phyloP scores from a whole-genome alignment of 108 stramenopile species.

The Nannochloropsis gaditana region DNA sequence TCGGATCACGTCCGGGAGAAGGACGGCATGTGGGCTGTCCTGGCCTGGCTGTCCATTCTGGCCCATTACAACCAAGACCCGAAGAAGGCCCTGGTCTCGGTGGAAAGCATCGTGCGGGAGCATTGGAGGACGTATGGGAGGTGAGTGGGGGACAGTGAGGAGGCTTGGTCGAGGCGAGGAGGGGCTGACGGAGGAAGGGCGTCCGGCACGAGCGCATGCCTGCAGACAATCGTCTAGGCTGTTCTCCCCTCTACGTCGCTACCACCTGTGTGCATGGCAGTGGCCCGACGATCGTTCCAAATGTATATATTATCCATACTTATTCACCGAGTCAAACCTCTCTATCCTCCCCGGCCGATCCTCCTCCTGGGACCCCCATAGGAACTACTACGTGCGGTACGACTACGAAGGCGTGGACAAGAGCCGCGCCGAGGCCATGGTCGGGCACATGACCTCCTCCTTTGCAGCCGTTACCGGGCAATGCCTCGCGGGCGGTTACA shows the following conservation, averaged over 20 bases:
- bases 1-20: conserved; percentile 98
- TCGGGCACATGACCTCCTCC: conserved; percentile 82
- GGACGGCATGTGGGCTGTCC: conserved; percentile 99
- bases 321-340: too few species aligned
- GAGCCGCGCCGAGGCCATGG: conserved; percentile 72
- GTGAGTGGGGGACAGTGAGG: conserved; percentile 27
- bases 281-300: too few species aligned
- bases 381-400: conserved; percentile 97
- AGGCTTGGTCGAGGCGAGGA: not conserved
- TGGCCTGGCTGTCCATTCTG: conserved; percentile 95
- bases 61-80: conserved; percentile 74
- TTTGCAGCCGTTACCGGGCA: conserved; percentile 40
- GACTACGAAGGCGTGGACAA: conserved; percentile 95
- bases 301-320: too few species aligned
- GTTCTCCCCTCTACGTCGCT: too few species aligned
- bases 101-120: conserved; percentile 85
- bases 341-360: too few species aligned
- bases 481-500: conserved; percentile 56
- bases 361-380: not conserved
- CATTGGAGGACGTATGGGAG: conserved; percentile 93
- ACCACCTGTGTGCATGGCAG: too few species aligned
- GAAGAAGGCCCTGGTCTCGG: conserved; percentile 68
- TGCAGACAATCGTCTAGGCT: too few species aligned
- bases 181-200: not conserved
- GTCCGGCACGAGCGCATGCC: too few species aligned